phyloP scores from a whole-genome alignment of 805 yeast species.

The Yarrowia osloensis region DNA sequence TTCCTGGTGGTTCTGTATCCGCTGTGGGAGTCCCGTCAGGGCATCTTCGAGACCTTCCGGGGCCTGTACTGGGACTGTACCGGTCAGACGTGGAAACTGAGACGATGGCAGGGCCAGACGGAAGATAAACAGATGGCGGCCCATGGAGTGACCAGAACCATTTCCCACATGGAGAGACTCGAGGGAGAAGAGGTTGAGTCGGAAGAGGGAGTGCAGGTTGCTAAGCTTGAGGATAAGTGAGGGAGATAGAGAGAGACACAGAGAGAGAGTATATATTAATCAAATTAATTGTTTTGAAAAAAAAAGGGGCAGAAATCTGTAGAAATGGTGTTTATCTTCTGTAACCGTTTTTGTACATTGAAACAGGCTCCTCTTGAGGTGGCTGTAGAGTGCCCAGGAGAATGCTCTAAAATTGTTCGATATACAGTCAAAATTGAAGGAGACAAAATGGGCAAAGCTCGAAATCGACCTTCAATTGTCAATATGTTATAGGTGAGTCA shows the following conservation, averaged over 20 bases:
- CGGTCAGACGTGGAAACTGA: conserved; percentile 72
- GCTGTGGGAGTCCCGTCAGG: conserved; percentile 69
- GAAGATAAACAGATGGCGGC: conserved; percentile 10
- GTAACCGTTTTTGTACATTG: too few relatives aligned
- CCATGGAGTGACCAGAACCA: background rate
- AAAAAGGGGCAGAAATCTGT: too few relatives aligned
- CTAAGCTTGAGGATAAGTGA: background rate
- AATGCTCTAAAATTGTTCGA: too few relatives aligned
- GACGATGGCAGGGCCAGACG: conserved; percentile 63
- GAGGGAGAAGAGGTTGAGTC: conserved; percentile 14
- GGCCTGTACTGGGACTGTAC: conserved; percentile 85
- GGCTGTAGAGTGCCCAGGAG: too few relatives aligned
- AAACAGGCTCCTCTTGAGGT: too few relatives aligned
- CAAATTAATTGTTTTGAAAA: background rate
- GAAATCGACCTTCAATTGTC: too few relatives aligned
- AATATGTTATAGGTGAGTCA: too few relatives aligned
- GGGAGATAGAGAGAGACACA: too few relatives aligned
- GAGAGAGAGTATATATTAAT: background rate
- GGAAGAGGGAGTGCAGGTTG: background rate
- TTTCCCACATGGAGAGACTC: background rate
- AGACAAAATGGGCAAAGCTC: too few relatives aligned
- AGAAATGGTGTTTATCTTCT: too few relatives aligned
- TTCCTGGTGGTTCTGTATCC: conserved; percentile 69
- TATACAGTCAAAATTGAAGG: too few relatives aligned
- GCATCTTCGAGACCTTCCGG: conserved; percentile 62